Evolutionary conservation across 768 basidiomycete genomes (phyloP).

Genomic region (Clitopilus passeckerianus): DNA sequence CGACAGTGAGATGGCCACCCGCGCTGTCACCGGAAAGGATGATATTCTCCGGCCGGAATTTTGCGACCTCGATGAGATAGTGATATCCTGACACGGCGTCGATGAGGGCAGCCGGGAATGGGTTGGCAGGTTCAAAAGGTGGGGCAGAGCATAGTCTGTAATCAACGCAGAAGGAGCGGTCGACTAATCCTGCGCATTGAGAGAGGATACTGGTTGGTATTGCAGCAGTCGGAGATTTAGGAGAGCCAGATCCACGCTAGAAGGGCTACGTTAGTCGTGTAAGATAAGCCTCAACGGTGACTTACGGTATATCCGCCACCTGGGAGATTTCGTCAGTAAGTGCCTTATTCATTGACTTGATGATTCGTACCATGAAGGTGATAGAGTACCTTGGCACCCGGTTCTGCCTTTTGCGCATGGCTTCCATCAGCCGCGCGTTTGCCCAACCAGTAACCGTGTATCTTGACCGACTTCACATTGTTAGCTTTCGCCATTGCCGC

Average conservation of each 20-base stretch:
- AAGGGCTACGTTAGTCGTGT: neutral
- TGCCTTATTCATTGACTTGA: neutral
- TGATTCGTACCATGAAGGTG: slow-evolving; percentile 41
- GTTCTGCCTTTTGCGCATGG: slow-evolving; percentile 28
- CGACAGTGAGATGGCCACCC: slow-evolving; percentile 67
- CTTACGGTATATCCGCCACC: neutral
- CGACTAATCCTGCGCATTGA: neutral
- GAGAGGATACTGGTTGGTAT: neutral
- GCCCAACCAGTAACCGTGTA: slow-evolving; percentile 53
- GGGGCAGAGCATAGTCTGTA: slow-evolving; percentile 59
- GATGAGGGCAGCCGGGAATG: slow-evolving; percentile 73
- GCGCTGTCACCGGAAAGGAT: slow-evolving; percentile 73
- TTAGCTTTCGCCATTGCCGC: slow-evolving; percentile 29
- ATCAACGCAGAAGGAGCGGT: slow-evolving; percentile 57
- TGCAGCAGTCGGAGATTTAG: neutral
- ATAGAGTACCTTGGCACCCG: slow-evolving; percentile 49
- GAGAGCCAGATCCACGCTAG: neutral
- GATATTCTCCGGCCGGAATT: slow-evolving; percentile 56
- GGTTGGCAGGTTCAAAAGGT: slow-evolving; percentile 36
- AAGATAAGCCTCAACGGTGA: neutral
- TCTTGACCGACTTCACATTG: slow-evolving; percentile 28
- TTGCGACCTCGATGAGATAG: slow-evolving; percentile 56
- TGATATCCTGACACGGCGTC: slow-evolving; percentile 73
- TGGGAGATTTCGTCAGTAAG: neutral
- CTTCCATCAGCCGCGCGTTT: slow-evolving; percentile 27